These are phyloP conservation scores for Coemansia sp. DNA, from an alignment of 192 early-diverging fungal species.

Conservation along the genomic window DNA sequence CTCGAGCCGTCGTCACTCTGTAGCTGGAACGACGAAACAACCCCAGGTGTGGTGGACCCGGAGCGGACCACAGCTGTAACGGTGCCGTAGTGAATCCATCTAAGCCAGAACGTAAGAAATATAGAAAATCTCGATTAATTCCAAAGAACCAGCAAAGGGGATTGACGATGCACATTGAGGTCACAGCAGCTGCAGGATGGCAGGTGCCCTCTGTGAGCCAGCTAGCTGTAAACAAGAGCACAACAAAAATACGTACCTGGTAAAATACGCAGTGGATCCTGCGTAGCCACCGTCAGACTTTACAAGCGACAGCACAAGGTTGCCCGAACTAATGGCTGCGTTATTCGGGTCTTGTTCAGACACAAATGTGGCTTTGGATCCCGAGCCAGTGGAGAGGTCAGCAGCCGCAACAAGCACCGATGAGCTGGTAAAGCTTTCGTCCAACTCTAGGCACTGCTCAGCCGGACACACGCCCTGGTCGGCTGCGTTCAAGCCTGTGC, in stretches of 20 bases:
- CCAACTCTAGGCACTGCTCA: constrained; percentile 19
- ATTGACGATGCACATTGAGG: constrained; percentile 11
- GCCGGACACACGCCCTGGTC: constrained; percentile 38
- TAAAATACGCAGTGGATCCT: constrained; percentile 48
- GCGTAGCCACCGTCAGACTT: constrained; percentile 47
- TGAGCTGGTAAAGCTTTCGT: constrained; percentile 19
- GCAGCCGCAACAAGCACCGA: constrained; percentile 11
- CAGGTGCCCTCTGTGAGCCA: too few species aligned
- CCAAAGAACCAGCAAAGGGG: not conserved
- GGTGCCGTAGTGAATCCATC: constrained; percentile 63
- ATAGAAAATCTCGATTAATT: not conserved
- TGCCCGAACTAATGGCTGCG: constrained; percentile 46
- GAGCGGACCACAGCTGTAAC: constrained; percentile 58
- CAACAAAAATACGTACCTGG: constrained; percentile 22
- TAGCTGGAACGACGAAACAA: constrained; percentile 62
- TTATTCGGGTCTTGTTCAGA: constrained; percentile 56
- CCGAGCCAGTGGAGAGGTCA: not conserved
- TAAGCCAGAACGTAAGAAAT: not conserved
- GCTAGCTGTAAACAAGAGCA: not conserved
- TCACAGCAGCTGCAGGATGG: not conserved
- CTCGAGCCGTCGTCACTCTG: constrained; percentile 59
- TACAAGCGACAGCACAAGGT: constrained; percentile 46
- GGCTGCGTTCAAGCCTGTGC: constrained; percentile 46
- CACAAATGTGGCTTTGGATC: constrained; percentile 37
- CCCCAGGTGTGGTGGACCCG: constrained; percentile 56